Percentiles rank a stretch among this genome's conserved stretches.
Evolutionary conservation across 1,284 basidiomycete genomes (phyloP).

Genomic region (Melampsora americana): DNA sequence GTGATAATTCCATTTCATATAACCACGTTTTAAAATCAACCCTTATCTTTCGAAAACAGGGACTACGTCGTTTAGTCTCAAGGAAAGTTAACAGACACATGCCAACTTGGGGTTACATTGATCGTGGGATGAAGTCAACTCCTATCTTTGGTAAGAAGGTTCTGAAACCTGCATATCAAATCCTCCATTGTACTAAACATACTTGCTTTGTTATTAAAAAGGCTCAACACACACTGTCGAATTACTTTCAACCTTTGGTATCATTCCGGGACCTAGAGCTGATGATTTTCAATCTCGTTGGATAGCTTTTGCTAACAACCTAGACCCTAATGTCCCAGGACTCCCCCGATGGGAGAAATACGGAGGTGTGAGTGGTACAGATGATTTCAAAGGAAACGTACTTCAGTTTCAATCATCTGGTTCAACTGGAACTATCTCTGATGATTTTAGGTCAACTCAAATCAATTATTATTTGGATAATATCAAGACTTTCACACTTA

Average conservation of each 20-base stretch:
- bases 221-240: constrained; percentile 29
- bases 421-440: neutral
- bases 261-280: constrained; percentile 3
- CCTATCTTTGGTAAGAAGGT: constrained; percentile 14
- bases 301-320: constrained; percentile 33
- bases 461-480: constrained; percentile 26
- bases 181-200: neutral
- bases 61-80: constrained; percentile 10
- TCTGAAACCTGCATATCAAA: too few species aligned
- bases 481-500: neutral
- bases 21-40: neutral
- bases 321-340: constrained; percentile 27
- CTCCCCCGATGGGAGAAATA: constrained; percentile 27
- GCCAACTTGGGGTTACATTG: constrained; percentile 18
- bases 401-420: constrained; percentile 14
- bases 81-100: neutral
- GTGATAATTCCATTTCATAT: too few species aligned
- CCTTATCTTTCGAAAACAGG: neutral
- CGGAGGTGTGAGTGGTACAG: neutral
- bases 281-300: constrained; percentile 28
- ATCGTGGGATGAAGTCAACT: neutral
- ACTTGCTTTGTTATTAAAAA: neutral
- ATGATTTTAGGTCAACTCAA: constrained; percentile 10
- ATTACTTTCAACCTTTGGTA: constrained; percentile 18
- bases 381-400: neutral